Evolutionary conservation across 2,329 filamentous ascomycete species (phyloP).

Genomic region (Truncatella angustata): DNA sequence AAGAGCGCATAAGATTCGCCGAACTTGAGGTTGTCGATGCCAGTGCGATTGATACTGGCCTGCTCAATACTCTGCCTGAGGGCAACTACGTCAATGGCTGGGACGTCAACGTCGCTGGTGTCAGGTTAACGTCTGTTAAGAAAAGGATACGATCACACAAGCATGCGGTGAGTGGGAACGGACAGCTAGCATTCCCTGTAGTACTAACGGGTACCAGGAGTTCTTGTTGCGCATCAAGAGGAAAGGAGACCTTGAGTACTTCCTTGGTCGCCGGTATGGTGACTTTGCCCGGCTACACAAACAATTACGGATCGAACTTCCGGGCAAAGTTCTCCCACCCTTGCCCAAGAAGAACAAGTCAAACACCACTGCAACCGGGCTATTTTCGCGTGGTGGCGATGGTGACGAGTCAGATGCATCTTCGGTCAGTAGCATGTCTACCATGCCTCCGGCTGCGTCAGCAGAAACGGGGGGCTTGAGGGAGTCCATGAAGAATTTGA

Average conservation of each 20-base stretch:
- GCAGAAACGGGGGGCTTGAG: conserved; percentile 27
- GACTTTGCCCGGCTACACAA: conserved; percentile 83
- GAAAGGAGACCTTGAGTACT: conserved; percentile 71
- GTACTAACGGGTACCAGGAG: conserved; percentile 54
- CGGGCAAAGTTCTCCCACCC: conserved; percentile 83
- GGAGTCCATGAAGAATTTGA: conserved; percentile 38
- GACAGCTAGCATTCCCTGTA: not conserved
- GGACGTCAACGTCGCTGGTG: conserved; percentile 94
- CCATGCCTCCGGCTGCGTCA: conserved; percentile 41
- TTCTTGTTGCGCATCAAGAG: conserved; percentile 86
- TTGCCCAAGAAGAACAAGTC: conserved; percentile 91
- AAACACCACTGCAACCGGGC: conserved; percentile 61
- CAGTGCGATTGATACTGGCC: conserved; percentile 85
- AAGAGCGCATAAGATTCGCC: conserved; percentile 93
- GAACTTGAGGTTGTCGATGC: conserved; percentile 96
- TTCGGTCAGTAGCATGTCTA: conserved; percentile 79
- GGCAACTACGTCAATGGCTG: conserved; percentile 92
- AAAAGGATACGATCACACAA: conserved; percentile 86
- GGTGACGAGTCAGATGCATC: conserved; percentile 72
- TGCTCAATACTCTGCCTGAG: conserved; percentile 84
- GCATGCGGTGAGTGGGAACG: conserved; percentile 70
- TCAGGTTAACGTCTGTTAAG: conserved; percentile 77
- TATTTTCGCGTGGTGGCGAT: conserved; percentile 49
- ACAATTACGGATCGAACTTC: conserved; percentile 77
- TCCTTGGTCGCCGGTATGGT: conserved; percentile 82